A percentile compares a stretch with the other conserved stretches of the same genome.
Evolutionary conservation across 2,329 filamentous ascomycete genomes (phyloP).

Genomic region (Huntiella moniliformis): DNA sequence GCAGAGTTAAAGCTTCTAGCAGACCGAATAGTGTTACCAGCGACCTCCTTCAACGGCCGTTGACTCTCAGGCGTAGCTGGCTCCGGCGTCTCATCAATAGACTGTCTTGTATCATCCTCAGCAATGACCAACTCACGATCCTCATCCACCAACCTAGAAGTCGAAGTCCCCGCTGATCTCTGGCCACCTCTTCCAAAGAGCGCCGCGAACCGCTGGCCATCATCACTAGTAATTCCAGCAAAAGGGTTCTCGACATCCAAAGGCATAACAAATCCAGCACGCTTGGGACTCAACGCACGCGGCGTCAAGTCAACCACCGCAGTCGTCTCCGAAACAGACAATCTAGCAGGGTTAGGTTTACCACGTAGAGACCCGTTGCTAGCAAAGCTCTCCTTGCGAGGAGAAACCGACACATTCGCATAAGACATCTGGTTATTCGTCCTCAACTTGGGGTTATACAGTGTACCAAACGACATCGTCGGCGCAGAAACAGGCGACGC

Average conservation of each 20-base stretch:
- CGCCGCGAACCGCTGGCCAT: constrained; percentile 22
- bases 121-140: constrained; percentile 29
- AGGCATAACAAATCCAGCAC: constrained; percentile 38
- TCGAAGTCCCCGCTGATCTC: background rate
- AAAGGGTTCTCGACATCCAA: constrained; percentile 22
- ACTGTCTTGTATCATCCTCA: constrained; percentile 45
- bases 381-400: constrained; percentile 2
- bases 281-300: constrained; percentile 25
- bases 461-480: background rate
- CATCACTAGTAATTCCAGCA: constrained; percentile 13
- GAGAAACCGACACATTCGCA: background rate
- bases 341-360: background rate
- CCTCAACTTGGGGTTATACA: background rate
- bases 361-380: no score
- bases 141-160: background rate
- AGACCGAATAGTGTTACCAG: constrained; percentile 32
- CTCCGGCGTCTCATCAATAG: constrained; percentile 23
- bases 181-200: constrained; percentile 18
- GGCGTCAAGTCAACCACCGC: constrained; percentile 9
- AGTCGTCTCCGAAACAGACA: constrained; percentile 7
- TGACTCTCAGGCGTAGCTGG: constrained; percentile 35
- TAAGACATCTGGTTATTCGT: background rate
- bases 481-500: background rate
- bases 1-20: constrained; percentile 19
- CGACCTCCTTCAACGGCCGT: constrained; percentile 41